Conservation (phyloP, 495 filamentous ascomycete species). For the Talaromyces thailandensis region DNA sequence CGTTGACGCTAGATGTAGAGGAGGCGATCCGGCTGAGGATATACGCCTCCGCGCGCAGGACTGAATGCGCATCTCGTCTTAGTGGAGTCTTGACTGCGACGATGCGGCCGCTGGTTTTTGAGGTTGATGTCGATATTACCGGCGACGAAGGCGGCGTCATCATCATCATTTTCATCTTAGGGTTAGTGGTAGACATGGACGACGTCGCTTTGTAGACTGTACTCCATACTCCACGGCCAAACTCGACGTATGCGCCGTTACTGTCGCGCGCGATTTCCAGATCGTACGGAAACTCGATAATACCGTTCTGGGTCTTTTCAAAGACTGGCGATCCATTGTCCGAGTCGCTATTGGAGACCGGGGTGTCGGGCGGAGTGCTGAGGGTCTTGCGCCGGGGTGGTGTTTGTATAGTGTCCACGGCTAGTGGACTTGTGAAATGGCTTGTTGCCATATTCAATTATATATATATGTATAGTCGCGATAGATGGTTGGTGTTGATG, state of each 20-base stretch:
- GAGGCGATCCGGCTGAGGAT: constrained; percentile 39
- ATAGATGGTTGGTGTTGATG: not conserved
- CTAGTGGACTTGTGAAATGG: not conserved
- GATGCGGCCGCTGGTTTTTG: constrained; percentile 8
- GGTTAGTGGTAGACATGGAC: constrained; percentile 8
- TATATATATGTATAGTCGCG: not conserved
- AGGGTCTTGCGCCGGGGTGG: not conserved
- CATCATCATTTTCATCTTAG: not conserved
- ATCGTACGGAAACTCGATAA: constrained; percentile 23
- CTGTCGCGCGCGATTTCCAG: constrained; percentile 25
- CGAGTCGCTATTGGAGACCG: not conserved
- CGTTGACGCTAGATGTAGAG: not conserved
- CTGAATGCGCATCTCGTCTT: constrained; percentile 35
- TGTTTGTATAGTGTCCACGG: not conserved
- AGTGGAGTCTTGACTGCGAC: constrained; percentile 49
- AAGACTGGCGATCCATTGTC: not conserved
- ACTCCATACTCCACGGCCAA: constrained; percentile 54
- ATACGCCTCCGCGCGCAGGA: constrained; percentile 43
- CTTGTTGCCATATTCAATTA: not conserved
- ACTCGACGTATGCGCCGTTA: constrained; percentile 25
- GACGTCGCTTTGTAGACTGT: constrained; percentile 45
- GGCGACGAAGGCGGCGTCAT: constrained; percentile 41
- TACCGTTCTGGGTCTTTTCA: not conserved
- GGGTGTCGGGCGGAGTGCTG: constrained; percentile 5
- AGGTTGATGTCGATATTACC: constrained; percentile 8